Base-by-base conservation (phyloP, 805 yeast species). In the Candida qinlingensis region DNA sequence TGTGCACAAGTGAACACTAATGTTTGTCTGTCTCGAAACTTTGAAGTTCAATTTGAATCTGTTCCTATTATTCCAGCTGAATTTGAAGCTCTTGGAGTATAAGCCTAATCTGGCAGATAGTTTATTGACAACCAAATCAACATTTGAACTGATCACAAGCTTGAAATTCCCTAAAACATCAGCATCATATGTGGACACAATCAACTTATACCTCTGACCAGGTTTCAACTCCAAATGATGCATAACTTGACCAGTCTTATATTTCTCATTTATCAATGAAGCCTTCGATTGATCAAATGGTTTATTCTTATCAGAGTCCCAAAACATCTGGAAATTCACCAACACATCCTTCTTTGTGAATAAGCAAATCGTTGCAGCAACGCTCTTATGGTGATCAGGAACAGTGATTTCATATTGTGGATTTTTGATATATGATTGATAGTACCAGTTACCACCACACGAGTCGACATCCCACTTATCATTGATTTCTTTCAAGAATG, bases 391-490 rank as follows among this genome's bases (percentile, higher is more conserved):
- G 2, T 46, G 35, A 0, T 64, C 59, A 10, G 60, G 59, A 1
- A 74, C 36, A 7, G 53, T 58, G 44, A 75, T 37, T 31, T 60
- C 65, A 50, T 68, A 80, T 53, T 81, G 87, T 0, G 88, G 88
- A 52, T 83, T 83, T 8, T 67, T 57, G 25, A 75, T 57, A 54
- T 71, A 83, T 0, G 74, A 62, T 6, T 74, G 66, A 27, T 66
- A 49, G 0, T 74, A 50, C 79, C 81, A 77, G 54, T 71, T 76
- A 0, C 89, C 88, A 3, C 87, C 87, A 41, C 73, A 62, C 12
- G 61, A 62, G 3, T 59, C 61, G 1, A 63, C 54, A 9, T 62
- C 62, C 87, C 87, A 83, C 28, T 58, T 57, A 19, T 72, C 83
- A 1, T 59, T 49, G 2, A 66, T 30, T 3, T 61, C 57, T 3